Percentiles rank a stretch among this genome's conserved stretches.
phyloP scores from a whole-genome alignment of 2,329 filamentous ascomycete species.

The Fusarium secorum region DNA sequence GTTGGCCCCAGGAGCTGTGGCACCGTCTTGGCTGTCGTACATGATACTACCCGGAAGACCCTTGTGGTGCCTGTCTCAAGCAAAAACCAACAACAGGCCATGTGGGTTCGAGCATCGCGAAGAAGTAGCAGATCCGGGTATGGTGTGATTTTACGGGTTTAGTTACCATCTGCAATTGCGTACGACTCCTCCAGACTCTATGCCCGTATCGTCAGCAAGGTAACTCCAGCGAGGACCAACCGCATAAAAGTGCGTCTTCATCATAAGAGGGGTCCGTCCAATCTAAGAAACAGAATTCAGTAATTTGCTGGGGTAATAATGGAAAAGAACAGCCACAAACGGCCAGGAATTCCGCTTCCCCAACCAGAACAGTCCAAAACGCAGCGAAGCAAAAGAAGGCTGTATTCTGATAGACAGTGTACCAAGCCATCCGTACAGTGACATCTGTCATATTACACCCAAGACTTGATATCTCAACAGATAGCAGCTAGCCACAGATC shows the following conservation, averaged over 20 bases:
- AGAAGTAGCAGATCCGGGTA: slow-evolving; percentile 28
- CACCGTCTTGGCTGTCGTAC: slow-evolving; percentile 36
- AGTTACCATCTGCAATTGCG: slow-evolving; percentile 30
- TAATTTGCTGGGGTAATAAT: slow-evolving; percentile 24
- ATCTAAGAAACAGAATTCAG: slow-evolving; percentile 36
- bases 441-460: slow-evolving; percentile 28
- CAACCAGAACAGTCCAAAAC: slow-evolving; percentile 2
- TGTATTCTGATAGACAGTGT: slow-evolving; percentile 16
- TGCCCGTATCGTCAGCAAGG: slow-evolving; percentile 33
- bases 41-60: slow-evolving; percentile 32
- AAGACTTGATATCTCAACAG: slow-evolving; percentile 15
- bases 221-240: slow-evolving; percentile 35
- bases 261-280: slow-evolving; percentile 36
- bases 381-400: slow-evolving; percentile 19
- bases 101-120: slow-evolving; percentile 36
- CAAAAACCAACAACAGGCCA: slow-evolving; percentile 31
- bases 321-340: slow-evolving; percentile 20
- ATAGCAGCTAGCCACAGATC: slow-evolving; percentile 28
- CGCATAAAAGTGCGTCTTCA: slow-evolving; percentile 33
- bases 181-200: slow-evolving; percentile 8
- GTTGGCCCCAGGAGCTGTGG: slow-evolving; percentile 31
- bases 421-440: slow-evolving; percentile 16
- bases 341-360: slow-evolving; percentile 24
- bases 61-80: slow-evolving; percentile 25
- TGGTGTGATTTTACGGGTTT: slow-evolving; percentile 40